Evolutionary conservation across 106 monocot genomes (phyloP).

Genomic region (Acorus gramineus): DNA sequence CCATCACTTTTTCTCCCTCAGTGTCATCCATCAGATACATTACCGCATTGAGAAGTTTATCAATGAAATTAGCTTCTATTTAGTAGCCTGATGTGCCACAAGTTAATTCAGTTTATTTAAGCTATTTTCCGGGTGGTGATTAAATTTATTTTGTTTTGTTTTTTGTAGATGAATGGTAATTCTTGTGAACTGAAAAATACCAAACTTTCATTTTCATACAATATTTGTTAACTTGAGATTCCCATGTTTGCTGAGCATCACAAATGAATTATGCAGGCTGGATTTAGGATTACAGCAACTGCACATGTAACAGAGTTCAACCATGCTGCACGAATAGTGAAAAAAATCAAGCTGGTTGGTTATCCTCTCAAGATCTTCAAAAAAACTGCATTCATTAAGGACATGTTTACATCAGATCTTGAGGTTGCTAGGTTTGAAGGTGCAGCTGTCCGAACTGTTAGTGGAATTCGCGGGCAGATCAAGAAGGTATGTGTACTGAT

Average conservation of each 20-base stretch:
- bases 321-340: slow-evolving; percentile 77
- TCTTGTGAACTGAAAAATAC: too few species aligned
- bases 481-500: slow-evolving; percentile 57
- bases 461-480: slow-evolving; percentile 82
- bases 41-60: too few species aligned
- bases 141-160: too few species aligned
- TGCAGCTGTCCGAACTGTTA: slow-evolving; percentile 78
- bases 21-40: too few species aligned
- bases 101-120: too few species aligned
- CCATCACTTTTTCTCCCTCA: too few species aligned
- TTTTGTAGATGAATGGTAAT: too few species aligned
- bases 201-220: too few species aligned
- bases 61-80: too few species aligned
- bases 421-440: slow-evolving; percentile 97
- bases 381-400: slow-evolving; percentile 88
- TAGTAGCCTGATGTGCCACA: too few species aligned
- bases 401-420: slow-evolving; percentile 96
- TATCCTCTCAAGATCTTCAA: slow-evolving; percentile 88
- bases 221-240: too few species aligned
- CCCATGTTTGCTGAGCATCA: background rate
- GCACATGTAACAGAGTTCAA: slow-evolving; percentile 70
- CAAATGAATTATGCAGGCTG: slow-evolving; percentile 26
- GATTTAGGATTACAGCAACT: slow-evolving; percentile 56
- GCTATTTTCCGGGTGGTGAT: too few species aligned
- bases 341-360: slow-evolving; percentile 93